A percentile compares a stretch with the other conserved stretches of the same genome.
phyloP scores from a whole-genome alignment of 805 yeast genomes.

The Starmerella tilneyi region DNA sequence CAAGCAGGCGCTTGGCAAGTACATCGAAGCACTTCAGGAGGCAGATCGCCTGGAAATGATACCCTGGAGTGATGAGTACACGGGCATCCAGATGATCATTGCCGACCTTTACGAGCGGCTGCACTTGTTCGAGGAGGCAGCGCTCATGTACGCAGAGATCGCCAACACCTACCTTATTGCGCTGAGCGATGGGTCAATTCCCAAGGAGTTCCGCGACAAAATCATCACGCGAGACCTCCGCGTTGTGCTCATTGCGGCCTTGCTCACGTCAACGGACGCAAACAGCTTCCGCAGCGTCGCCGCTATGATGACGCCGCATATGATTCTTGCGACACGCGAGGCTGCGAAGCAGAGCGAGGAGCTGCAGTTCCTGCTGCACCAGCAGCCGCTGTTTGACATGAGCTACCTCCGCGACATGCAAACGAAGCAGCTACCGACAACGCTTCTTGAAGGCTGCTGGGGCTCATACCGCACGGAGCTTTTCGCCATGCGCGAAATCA shows the following conservation, averaged over 20 bases:
- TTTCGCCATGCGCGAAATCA: slow-evolving; percentile 64
- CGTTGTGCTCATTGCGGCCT: slow-evolving; percentile 57
- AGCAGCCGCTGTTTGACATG: slow-evolving; percentile 17
- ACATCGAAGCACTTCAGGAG: slow-evolving; percentile 61
- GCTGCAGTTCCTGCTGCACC: slow-evolving; percentile 22
- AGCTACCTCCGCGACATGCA: slow-evolving; percentile 18
- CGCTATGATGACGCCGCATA: slow-evolving; percentile 50
- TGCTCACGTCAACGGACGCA: slow-evolving; percentile 27
- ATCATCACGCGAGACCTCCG: slow-evolving; percentile 60
- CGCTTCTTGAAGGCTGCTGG: slow-evolving; percentile 13
- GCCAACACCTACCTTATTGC: slow-evolving; percentile 42
- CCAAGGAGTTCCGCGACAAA: slow-evolving; percentile 41
- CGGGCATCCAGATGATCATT: slow-evolving; percentile 78
- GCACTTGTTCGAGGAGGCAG: slow-evolving; percentile 52
- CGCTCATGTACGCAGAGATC: slow-evolving; percentile 55
- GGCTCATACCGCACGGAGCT: slow-evolving; percentile 58
- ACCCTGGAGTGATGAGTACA: slow-evolving; percentile 63
- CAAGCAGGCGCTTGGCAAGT: slow-evolving; percentile 56
- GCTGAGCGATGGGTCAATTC: slow-evolving; percentile 40
- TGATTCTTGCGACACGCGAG: slow-evolving; percentile 57
- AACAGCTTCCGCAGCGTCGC: slow-evolving; percentile 14
- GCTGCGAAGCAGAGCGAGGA: slow-evolving; percentile 33
- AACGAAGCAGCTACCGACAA: slow-evolving; percentile 13
- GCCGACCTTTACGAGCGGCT: slow-evolving; percentile 79
- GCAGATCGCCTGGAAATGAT: slow-evolving; percentile 49